These are phyloP conservation scores for Clitoria ternatea DNA, from an alignment of 306 rosid species.

Conservation along the genomic window DNA sequence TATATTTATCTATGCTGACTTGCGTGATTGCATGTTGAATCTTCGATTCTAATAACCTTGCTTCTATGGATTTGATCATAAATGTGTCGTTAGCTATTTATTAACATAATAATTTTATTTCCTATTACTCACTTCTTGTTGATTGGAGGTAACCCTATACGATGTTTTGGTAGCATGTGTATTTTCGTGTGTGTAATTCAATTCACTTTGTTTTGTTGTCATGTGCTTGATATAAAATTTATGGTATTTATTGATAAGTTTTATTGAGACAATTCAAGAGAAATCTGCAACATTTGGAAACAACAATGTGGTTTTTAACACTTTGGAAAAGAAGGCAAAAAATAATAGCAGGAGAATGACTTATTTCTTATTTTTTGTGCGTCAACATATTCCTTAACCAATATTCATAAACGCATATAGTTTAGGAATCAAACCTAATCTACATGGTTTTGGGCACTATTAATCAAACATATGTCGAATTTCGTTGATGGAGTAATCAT, in stretches of 20 bases:
- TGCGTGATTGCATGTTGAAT: not conserved
- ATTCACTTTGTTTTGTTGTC: not conserved
- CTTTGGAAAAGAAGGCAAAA: not conserved
- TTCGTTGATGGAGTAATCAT: no score
- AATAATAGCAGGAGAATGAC: not conserved
- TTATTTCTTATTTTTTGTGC: not conserved
- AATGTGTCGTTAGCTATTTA: not conserved
- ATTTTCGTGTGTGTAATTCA: not conserved
- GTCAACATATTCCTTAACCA: no score
- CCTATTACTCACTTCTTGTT: not conserved
- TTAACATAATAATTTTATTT: not conserved
- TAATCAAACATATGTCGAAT: no score
- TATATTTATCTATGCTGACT: not conserved
- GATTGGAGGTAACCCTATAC: not conserved
- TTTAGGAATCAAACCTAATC: no score
- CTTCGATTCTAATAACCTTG: slow-evolving; percentile 8
- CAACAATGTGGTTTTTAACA: not conserved
- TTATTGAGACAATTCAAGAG: not conserved
- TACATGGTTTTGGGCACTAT: no score
- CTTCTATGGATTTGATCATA: slow-evolving; percentile 6
- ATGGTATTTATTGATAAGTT: slow-evolving; percentile 1
- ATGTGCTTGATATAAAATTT: not conserved
- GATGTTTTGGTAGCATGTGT: not conserved
- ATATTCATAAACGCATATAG: no score
- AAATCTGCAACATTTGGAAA: not conserved